Percentiles rank a stretch among this genome's conserved stretches.
Conservation (phyloP, 1,284 basidiomycete genomes). For the Earliella scabrosa region DNA sequence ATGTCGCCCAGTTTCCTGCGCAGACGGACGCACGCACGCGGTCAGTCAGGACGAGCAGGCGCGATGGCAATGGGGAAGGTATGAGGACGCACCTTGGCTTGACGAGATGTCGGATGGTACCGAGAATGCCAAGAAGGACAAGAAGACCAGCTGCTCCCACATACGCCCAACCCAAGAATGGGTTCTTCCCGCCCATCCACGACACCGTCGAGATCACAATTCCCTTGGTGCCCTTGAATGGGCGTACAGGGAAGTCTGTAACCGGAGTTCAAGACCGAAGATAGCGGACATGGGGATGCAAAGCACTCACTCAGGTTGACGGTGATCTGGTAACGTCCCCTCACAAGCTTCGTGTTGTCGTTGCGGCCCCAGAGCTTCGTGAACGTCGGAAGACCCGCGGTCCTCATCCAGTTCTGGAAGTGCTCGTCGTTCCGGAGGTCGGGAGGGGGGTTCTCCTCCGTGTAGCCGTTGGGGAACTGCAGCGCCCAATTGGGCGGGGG, state of each 20-base stretch:
- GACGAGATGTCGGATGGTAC: slow-evolving; percentile 91
- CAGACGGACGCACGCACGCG: slow-evolving; percentile 4
- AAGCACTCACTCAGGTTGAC: slow-evolving; percentile 85
- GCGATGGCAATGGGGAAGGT: slow-evolving; percentile 25
- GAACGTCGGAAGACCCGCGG: slow-evolving; percentile 95
- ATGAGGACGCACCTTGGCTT: slow-evolving; percentile 79
- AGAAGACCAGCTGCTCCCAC: slow-evolving; percentile 90
- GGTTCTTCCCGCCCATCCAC: slow-evolving; percentile 98
- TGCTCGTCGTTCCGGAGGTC: slow-evolving; percentile 85
- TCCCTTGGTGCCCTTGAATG: slow-evolving; percentile 95
- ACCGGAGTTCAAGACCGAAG: background rate
- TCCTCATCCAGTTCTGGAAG: slow-evolving; percentile 99
- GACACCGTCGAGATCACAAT: slow-evolving; percentile 96
- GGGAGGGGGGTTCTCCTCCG: slow-evolving; percentile 68
- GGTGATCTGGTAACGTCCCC: slow-evolving; percentile 80
- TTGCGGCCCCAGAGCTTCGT: slow-evolving; percentile 94
- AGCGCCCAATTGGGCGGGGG: slow-evolving; percentile 93
- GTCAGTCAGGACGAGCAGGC: slow-evolving; percentile 18
- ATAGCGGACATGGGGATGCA: background rate
- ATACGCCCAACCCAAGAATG: slow-evolving; percentile 97
- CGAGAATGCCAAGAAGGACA: slow-evolving; percentile 84
- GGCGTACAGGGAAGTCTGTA: slow-evolving; percentile 90
- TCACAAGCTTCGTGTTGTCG: slow-evolving; percentile 73
- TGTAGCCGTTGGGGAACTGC: slow-evolving; percentile 81
- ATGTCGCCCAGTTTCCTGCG: slow-evolving; percentile 79